Percentiles rank a stretch among this genome's conserved stretches.
Conservation (phyloP, 768 basidiomycete species). For the Mycena belliarum region DNA sequence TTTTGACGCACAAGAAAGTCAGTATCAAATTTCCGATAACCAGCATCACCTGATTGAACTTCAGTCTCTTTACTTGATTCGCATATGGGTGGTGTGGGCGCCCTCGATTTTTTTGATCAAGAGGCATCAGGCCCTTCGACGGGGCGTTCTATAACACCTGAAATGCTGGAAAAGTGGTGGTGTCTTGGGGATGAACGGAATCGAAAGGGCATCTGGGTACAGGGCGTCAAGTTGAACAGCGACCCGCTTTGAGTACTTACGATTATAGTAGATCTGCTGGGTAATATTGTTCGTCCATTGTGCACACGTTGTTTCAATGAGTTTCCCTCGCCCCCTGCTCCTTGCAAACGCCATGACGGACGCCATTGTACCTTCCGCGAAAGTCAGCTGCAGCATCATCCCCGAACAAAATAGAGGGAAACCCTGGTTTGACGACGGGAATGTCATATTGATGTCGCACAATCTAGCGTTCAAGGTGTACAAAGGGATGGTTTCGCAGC, state of each 20-base stretch:
- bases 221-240: conserved; percentile 44
- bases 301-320: conserved; percentile 19
- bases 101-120: conserved; percentile 70
- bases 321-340: neutral
- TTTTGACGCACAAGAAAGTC: conserved; percentile 79
- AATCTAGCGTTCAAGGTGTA: conserved; percentile 23
- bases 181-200: conserved; percentile 75
- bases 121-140: conserved; percentile 22
- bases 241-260: conserved; percentile 6
- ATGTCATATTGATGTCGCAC: conserved; percentile 6
- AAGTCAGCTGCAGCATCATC: conserved; percentile 21
- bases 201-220: conserved; percentile 71
- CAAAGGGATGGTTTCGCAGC: conserved; percentile 25
- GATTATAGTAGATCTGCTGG: conserved; percentile 4
- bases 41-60: neutral
- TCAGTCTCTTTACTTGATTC: conserved; percentile 52
- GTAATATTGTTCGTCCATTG: neutral
- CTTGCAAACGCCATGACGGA: conserved; percentile 12
- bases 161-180: conserved; percentile 89
- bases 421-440: conserved; percentile 21
- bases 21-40: conserved; percentile 58
- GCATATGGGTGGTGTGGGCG: conserved; percentile 50
- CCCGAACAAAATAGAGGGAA: conserved; percentile 11
- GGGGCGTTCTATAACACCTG: conserved; percentile 34
- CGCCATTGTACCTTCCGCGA: conserved; percentile 18